Conservation (phyloP, 2,329 filamentous ascomycete species). For the Alternaria alternata region DNA sequence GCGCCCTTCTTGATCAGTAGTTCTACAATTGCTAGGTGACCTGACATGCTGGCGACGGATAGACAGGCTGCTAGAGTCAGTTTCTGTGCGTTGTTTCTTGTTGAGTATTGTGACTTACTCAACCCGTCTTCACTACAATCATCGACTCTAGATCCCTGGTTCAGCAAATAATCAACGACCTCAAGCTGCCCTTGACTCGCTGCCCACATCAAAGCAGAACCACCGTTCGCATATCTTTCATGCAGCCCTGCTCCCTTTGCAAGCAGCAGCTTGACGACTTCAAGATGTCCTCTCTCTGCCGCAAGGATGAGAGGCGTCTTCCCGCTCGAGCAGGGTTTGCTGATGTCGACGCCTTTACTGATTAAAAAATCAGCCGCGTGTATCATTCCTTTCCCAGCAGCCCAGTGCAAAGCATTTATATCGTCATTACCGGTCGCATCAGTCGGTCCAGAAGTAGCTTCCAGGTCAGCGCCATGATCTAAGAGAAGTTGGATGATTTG, state of each 20-base stretch:
- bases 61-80: conserved; percentile 23
- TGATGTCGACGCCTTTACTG: conserved; percentile 24
- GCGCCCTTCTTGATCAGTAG: conserved; percentile 28
- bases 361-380: conserved; percentile 29
- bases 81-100: background rate
- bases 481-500: conserved; percentile 29
- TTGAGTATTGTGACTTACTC: conserved; percentile 19
- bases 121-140: conserved; percentile 14
- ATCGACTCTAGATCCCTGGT: conserved; percentile 23
- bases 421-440: background rate
- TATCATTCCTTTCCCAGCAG: conserved; percentile 20
- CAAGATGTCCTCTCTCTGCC: conserved; percentile 25
- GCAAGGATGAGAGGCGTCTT: conserved; percentile 34
- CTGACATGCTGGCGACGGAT: conserved; percentile 22
- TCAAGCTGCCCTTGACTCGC: conserved; percentile 22
- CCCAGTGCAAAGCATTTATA: conserved; percentile 32
- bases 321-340: conserved; percentile 19
- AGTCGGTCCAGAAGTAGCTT: conserved; percentile 10
- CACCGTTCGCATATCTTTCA: conserved; percentile 19
- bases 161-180: conserved; percentile 23
- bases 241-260: conserved; percentile 29
- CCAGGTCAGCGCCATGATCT: conserved; percentile 23
- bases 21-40: conserved; percentile 22
- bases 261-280: conserved; percentile 25
- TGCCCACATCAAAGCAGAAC: conserved; percentile 28